Base-by-base conservation (phyloP, 2,329 filamentous ascomycete genomes). In the Dactylella cylindrospora region DNA sequence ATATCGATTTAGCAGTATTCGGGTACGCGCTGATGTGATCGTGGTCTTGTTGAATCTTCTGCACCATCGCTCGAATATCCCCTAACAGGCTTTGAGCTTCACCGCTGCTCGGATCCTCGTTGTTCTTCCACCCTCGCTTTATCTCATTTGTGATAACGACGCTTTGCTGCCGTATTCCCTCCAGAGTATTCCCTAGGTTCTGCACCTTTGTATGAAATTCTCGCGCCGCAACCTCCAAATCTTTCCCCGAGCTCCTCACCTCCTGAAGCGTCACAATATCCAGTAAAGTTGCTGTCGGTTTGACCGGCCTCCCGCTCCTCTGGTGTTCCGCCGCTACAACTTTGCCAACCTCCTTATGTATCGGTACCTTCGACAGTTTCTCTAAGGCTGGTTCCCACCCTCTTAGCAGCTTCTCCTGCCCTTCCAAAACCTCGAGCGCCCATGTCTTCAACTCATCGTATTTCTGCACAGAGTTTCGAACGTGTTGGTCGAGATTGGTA, bases 21-120 rank as follows among this genome's bases (percentile, higher is more conserved):
- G 82, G 76, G 65, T 90, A 84, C 4, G 80, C 79, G 36, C 89
- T 76, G 8, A 89, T 82, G 66, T 88, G 84, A 67, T 90, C 85
- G 70, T 89, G 88, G 72, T 97, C 93, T 4, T 85, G 87, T 40
- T 84, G 83, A 43, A 98, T 86, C 73, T 96, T 96, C 68, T 84
- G 89, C 45, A 84, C 84, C 51, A 97, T 79, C 0, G 88, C 85
- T 70, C 91, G 85, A 35, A 97, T 89, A 71, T 97, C 93, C 64
- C 89, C 81, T 43, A 93, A 77, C 5, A 95, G 76, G 64, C 85
- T 83, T 17, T 76, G 73, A 3, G 85, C 79, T 66, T 90, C 86
- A 41, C 82, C 78, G 15, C 46, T 57, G n/a, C 61, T 45, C 15
- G 66, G 64, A 10, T 52, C 60, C n/a, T 53, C 44, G 20, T 54